Evolutionary conservation across 495 filamentous ascomycete genomes (phyloP), one percentile per base, ranked within the genome.

Genomic region (Cudoniella acicularis): DNA sequence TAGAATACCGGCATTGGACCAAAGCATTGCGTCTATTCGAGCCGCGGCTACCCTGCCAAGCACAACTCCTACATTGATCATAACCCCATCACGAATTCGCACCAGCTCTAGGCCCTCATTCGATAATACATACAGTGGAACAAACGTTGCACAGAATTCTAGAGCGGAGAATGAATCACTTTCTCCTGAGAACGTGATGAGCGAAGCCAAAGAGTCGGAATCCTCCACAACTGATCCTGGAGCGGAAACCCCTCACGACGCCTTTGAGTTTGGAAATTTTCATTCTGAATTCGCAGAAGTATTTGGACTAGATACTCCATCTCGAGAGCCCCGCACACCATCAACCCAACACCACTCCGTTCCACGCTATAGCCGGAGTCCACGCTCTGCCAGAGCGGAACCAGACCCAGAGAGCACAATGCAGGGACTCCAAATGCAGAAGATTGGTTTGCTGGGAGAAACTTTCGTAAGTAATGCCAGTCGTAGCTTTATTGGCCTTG

Each of bases 261-360:
- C 52, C 20, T 45, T 54, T 45, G 52, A 54, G n/a, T 54, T 54
- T 54, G 16, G 27, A 41, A 26, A 54, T 54, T 27, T 54, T n/a
- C 22, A 23, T 45, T 42, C 52, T 42, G 52, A n/a, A 54, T 54
- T 54, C 8, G 27, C 52, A 23, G 26, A 20, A 27, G 52, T 45
- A 8, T 18, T 54, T 16, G 52, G 21, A 54, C 22, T 20, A 54
- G 20, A 17, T 17, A 54, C 26, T 54, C 52, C 52, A 36, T 54
- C 52, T 54, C 30, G n/a, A 54, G 20, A 54, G 9, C 3, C n/a
- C 20, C 21, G 52, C 36, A 54, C 52, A 11, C 26, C 52, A 54
- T 8, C 26, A 54, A n/a, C 30, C 21, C 52, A 26, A 42, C 52
- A 45, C 20, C 52, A 20, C 26, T 27, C 26, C 3, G 27, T 27